Percentiles rank a stretch among this genome's conserved stretches.
These are phyloP conservation scores for Pleodorina starrii DNA, from an alignment of 139 green algal genomes.

Conservation along the genomic window DNA sequence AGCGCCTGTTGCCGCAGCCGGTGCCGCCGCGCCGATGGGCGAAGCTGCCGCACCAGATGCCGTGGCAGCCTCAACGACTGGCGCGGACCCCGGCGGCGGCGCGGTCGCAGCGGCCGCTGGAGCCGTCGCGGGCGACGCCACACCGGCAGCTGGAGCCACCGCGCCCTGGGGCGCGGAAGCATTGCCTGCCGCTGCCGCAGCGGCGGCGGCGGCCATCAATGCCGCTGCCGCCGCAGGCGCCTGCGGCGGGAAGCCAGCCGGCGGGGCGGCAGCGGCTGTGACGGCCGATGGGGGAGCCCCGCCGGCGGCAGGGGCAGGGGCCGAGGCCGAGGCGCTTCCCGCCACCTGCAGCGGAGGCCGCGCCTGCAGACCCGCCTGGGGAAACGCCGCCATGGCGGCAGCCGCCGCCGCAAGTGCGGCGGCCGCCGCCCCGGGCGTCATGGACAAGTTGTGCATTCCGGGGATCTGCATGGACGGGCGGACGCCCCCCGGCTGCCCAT, in stretches of 20 bases:
- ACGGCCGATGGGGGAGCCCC: background rate
- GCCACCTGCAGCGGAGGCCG: background rate
- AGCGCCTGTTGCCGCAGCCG: background rate
- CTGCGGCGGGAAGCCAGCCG: background rate
- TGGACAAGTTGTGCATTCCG: background rate
- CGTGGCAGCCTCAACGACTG: too few relatives aligned
- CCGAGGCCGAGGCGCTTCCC: background rate
- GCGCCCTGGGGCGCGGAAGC: background rate
- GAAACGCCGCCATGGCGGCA: constrained; percentile 11
- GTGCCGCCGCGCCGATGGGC: background rate
- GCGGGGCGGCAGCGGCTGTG: background rate
- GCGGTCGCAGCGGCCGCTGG: background rate
- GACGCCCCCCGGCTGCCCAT: background rate
- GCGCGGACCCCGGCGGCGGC: background rate
- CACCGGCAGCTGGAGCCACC: background rate
- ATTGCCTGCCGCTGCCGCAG: background rate
- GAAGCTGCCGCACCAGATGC: background rate
- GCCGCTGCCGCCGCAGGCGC: background rate
- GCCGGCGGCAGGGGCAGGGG: background rate
- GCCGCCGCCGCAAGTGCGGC: constrained; percentile 20
- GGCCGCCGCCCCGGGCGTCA: constrained; percentile 4
- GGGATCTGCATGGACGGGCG: background rate
- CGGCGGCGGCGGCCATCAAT: background rate
- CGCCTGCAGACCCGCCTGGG: background rate
- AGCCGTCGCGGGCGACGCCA: background rate